A percentile compares a stretch with the other conserved stretches of the same genome.
These are phyloP conservation scores for Monosporascus sp. DNA, from an alignment of 2,329 filamentous ascomycete species.

Conservation along the genomic window DNA sequence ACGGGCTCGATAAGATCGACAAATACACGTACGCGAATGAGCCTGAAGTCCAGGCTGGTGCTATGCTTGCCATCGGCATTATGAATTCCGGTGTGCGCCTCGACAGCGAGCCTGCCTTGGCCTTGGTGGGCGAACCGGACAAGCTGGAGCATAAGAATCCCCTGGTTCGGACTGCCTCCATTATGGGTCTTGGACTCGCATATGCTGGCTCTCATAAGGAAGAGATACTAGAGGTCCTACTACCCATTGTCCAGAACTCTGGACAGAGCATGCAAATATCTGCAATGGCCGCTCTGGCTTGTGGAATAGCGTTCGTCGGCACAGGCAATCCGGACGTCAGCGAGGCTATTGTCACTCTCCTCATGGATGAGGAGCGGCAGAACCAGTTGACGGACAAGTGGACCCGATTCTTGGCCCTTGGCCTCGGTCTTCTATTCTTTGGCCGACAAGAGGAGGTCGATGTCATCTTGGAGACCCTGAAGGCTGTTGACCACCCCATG, in stretches of 20 bases:
- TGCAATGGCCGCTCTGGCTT: slow-evolving; percentile 88
- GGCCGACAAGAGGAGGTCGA: slow-evolving; percentile 98
- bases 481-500: slow-evolving; percentile 95
- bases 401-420: slow-evolving; percentile 93
- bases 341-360: slow-evolving; percentile 84
- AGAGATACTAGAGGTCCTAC: slow-evolving; percentile 75
- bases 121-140: slow-evolving; percentile 74
- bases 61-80: slow-evolving; percentile 89
- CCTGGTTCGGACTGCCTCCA: slow-evolving; percentile 73
- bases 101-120: slow-evolving; percentile 86
- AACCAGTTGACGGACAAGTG: slow-evolving; percentile 95
- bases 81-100: slow-evolving; percentile 89
- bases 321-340: slow-evolving; percentile 88
- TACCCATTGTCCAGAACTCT: slow-evolving; percentile 83
- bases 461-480: slow-evolving; percentile 91
- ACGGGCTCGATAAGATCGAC: slow-evolving; percentile 88
- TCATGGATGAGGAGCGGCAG: slow-evolving; percentile 89
- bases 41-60: slow-evolving; percentile 80
- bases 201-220: slow-evolving; percentile 94
- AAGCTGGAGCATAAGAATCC: slow-evolving; percentile 76
- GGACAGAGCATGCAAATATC: slow-evolving; percentile 90
- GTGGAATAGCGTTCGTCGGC: slow-evolving; percentile 88
- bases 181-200: slow-evolving; percentile 93
- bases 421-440: slow-evolving; percentile 90
- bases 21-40: slow-evolving; percentile 85